Base-by-base conservation (phyloP, 2,329 filamentous ascomycete genomes). In the Fonsecaea monophora region DNA sequence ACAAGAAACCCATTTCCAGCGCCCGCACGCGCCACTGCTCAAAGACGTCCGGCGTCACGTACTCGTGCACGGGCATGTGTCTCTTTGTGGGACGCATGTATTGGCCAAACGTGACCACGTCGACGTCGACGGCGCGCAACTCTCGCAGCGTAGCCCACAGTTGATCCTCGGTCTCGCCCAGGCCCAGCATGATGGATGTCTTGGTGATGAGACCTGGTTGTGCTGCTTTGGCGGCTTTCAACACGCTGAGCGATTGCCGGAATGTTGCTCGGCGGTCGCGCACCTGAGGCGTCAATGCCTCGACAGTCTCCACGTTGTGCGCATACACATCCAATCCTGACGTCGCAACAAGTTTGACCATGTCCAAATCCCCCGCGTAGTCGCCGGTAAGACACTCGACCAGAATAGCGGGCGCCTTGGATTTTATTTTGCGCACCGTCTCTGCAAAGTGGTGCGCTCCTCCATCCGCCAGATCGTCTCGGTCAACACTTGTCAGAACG, bases 21-120 rank as follows among this genome's bases (percentile, higher is more conserved):
- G 95, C 94, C 60, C 93, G 88, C 81, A 92, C 87, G 68, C 91
- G 87, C 95, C 95, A 99, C 75, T 91, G 82, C 76, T 98, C 94
- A 76, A 99, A 99, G 69, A 90, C 89, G 68, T 91, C 92, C 0
- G 95, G 95, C 0, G 93, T 94, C 55, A 99, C 87, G 78, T 99
- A 99, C 78, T 94, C 92, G 75, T 96, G 91, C 37, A 99, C 95
- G 79, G 96, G 90, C 87, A 99, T 94, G 79, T 99, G 95, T 53
- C 94, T 88, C 84, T 98, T 99, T 4, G 95, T 99, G 1, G 95
- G 95, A 10, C 94, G 92, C 95, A 99, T 99, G 83, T 99, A 99
- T 83, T 99, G 95, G n/a, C 95, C 95, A 73, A 99, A 99, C 0
- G 95, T 99, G 65, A 99, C 93, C 12, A 99, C 92, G 73, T 99